Evolutionary conservation across 495 filamentous ascomycete species (phyloP).

Genomic region (Hypoxylon rickii): DNA sequence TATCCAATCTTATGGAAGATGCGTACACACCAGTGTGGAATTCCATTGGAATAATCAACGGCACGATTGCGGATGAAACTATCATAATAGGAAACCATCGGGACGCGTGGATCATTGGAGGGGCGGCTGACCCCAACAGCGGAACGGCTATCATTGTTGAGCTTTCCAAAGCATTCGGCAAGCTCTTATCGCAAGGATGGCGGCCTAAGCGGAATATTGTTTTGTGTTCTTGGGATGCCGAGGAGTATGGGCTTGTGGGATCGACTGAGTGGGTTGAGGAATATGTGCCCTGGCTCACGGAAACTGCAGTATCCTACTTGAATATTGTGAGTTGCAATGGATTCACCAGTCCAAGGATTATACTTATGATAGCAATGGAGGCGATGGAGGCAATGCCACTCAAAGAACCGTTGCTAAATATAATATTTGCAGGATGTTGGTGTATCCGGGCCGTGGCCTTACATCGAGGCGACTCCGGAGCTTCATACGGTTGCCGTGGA

Average conservation of each 20-base stretch:
- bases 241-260: conserved; percentile 80
- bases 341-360: too few relatives aligned
- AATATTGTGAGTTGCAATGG: conserved; percentile 72
- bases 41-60: conserved; percentile 85
- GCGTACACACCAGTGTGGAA: conserved; percentile 84
- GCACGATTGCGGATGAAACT: conserved; percentile 71
- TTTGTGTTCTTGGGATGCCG: conserved; percentile 87
- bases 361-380: too few relatives aligned
- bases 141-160: conserved; percentile 84
- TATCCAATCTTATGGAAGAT: conserved; percentile 82
- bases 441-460: conserved; percentile 69
- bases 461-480: conserved; percentile 71
- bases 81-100: conserved; percentile 89
- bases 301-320: conserved; percentile 76
- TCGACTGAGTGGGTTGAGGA: conserved; percentile 93
- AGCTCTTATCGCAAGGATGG: conserved; percentile 75
- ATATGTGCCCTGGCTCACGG: conserved; percentile 75
- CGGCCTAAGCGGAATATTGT: conserved; percentile 81
- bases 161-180: conserved; percentile 75
- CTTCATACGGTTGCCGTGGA: conserved; percentile 72
- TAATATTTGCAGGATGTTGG: conserved; percentile 59
- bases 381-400: too few relatives aligned
- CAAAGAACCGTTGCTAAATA: conserved; percentile 1
- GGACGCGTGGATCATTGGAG: conserved; percentile 85
- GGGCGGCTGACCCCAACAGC: conserved; percentile 76